Conservation (phyloP, 140 eudicot genomes). For the Flaveria floridana region DNA sequence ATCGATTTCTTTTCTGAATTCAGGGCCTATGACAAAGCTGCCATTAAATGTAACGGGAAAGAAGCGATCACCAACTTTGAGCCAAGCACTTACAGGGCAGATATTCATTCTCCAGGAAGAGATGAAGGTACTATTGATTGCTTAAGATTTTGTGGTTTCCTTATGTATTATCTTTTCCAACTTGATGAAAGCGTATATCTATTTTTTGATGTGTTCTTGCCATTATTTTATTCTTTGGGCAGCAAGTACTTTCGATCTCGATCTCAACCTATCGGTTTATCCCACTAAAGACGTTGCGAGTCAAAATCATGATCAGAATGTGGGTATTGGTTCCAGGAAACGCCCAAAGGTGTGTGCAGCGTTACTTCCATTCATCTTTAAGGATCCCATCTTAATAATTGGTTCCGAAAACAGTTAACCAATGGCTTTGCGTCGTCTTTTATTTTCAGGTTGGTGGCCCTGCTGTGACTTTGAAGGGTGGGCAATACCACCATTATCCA, state of each 20-base stretch:
- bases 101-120: slow-evolving; percentile 28
- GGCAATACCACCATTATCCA: slow-evolving; percentile 18
- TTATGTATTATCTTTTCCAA: not conserved
- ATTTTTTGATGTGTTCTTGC: slow-evolving; percentile 6
- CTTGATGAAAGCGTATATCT: not conserved
- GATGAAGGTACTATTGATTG: slow-evolving; percentile 48
- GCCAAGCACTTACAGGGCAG: slow-evolving; percentile 43
- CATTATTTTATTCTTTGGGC: slow-evolving; percentile 13
- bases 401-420: too few relatives aligned
- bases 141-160: slow-evolving; percentile 8
- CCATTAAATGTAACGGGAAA: slow-evolving; percentile 56
- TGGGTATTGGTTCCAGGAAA: slow-evolving; percentile 43
- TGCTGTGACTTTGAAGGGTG: slow-evolving; percentile 32
- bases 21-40: slow-evolving; percentile 89
- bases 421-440: not conserved
- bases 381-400: not conserved
- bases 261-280: slow-evolving; percentile 68
- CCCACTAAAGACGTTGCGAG: slow-evolving; percentile 38
- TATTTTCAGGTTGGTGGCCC: slow-evolving; percentile 41
- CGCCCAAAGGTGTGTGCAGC: slow-evolving; percentile 42
- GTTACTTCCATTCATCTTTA: not conserved
- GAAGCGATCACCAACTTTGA: slow-evolving; percentile 79
- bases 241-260: slow-evolving; percentile 57
- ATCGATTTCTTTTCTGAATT: slow-evolving; percentile 32
- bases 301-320: slow-evolving; percentile 24